Base-by-base conservation (phyloP, 2,329 filamentous ascomycete genomes). In the Pleoardoris graminearum region DNA sequence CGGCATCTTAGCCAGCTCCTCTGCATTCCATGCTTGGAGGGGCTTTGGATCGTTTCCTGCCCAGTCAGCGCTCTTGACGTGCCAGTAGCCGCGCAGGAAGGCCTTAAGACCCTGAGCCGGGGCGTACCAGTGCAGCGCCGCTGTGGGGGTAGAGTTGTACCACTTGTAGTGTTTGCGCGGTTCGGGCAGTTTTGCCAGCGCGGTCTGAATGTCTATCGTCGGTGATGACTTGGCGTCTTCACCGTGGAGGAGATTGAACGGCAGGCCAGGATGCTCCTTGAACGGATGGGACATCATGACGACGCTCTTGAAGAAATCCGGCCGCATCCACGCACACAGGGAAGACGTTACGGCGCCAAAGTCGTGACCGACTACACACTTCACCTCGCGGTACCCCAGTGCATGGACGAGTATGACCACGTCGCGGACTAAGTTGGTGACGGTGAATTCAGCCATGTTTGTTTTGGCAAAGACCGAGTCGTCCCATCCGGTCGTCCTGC, bases 81-180 rank as follows among this genome's bases (percentile, higher is more conserved):
- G 81, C 57, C 88, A 83, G 63, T 89, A 89, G 3, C 86, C 85
- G 8, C 85, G 79, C 1, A 89, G 74, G 55, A 88, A 89, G 1
- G 69, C 68, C n/a, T 80, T 75, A 11, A 89, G 74, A 2, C 83
- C 81, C 52, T 82, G 79, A 0, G 72, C 61, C 0, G 80, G 77
- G 23, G 74, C 62, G 19, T 72, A 65, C 80, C 81, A 82, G 27
- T 83, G 76, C 2, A 54, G 29, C 0, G 76, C 76, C 1, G 83
- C 83, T 1, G 65, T 53, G 0, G 75, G 44, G 2, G 77, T 79
- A 2, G 82, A 81, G 60, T 85, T 85, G 68, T 85, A 88, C 80
- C 80, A 86, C 68, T 87, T 86, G 75, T 89, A 89, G 66, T 88
- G 85, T 66, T 88, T 88, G 7, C 83, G 66, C 0, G 85, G 83